Base-by-base conservation (phyloP, 371 early-diverging fungal species). In the Syncephalastrum contaminatum region DNA sequence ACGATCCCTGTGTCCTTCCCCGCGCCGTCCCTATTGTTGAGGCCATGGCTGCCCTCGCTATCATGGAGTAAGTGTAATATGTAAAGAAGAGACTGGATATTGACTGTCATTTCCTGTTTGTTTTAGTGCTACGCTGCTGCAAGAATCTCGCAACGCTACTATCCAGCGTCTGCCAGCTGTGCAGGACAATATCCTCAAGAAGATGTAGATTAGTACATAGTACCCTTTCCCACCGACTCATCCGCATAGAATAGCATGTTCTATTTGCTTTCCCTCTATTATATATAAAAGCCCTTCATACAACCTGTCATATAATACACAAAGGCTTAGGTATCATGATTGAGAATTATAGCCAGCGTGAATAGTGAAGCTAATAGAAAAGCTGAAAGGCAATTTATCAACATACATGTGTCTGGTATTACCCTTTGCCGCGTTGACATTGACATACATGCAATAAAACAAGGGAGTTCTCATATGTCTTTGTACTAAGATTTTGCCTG, bases 1-100 rank as follows among this genome's bases (percentile, higher is more conserved):
- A 98, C 70, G 98, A 98, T 70, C 98, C 98, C 10, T 98, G 95
- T 54, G 98, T 98, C 1, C 89, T 96, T 14, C 92, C 97, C 7
- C 76, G 98, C 39, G 98, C 98, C 5, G 93, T 93, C 14, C 96
- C 98, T 18, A 98, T 98, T 63, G 97, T 98, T 39, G 98, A 97
- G 77, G 79, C 95, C 13, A 98, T 98, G 98, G 93, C 98, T 12
- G 84, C 95, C 0, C 68, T 97, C 52, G 92, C 88, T 30, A 75
- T 97, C 43, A 97, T 97, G 93, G 98, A 98, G 86, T 87, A 75
- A 59, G 84, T 82, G 12, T 44, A 8, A 21, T 20, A 16, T 7
- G 25, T 43, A 24, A 16, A 43, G 21, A 18, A 30, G 10, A 52
- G 40, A 12, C 16, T 8, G 21, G 10, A 43, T 39, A 46, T 46